phyloP scores from a whole-genome alignment of 306 rosid genomes.

The Prunus fruticosa region DNA sequence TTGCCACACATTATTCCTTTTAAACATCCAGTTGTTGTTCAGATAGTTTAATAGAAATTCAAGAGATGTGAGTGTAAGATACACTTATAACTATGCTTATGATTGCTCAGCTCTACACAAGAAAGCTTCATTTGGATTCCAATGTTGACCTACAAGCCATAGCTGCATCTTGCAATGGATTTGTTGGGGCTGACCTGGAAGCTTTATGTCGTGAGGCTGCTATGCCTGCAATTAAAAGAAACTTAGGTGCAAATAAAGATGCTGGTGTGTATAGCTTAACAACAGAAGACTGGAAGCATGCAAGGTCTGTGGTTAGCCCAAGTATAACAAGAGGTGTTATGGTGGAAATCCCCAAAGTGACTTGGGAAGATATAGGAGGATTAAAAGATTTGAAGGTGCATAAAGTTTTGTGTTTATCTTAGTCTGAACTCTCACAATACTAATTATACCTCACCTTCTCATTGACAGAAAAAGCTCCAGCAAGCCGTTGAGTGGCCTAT shows the following conservation, averaged over 20 bases:
- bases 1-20: background rate
- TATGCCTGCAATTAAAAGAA: conserved; percentile 48
- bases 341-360: conserved; percentile 81
- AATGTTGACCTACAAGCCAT: conserved; percentile 53
- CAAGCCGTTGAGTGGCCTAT: conserved; percentile 96
- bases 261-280: conserved; percentile 34
- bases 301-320: conserved; percentile 64
- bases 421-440: conserved; percentile 14
- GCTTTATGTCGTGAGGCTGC: conserved; percentile 81
- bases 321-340: conserved; percentile 93
- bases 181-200: conserved; percentile 92
- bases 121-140: conserved; percentile 56
- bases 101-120: conserved; percentile 74
- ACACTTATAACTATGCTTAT: conserved; percentile 12
- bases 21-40: background rate
- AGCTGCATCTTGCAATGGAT: conserved; percentile 90
- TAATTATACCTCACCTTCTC: conserved; percentile 11
- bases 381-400: conserved; percentile 80
- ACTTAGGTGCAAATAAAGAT: conserved; percentile 45
- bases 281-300: conserved; percentile 77
- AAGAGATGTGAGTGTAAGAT: conserved; percentile 11
- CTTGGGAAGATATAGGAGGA: conserved; percentile 95
- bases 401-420: conserved; percentile 21
- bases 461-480: conserved; percentile 72
- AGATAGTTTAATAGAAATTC: conserved; percentile 10